Evolutionary conservation across 2,329 filamentous ascomycete species (phyloP).

Genomic region (Lachnellula hyalina): DNA sequence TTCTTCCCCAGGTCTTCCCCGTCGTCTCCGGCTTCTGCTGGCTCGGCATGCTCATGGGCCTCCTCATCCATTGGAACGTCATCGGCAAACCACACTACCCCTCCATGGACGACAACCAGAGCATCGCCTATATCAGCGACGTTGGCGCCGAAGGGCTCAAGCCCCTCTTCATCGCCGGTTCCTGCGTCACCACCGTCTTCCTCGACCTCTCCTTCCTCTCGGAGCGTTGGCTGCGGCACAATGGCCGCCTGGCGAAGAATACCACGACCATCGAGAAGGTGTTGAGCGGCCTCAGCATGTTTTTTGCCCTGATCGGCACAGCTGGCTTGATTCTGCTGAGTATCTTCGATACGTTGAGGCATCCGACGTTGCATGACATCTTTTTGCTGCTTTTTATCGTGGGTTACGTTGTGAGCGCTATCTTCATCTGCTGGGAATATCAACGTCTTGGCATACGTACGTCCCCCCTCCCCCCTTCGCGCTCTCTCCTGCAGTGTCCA

Average conservation of each 20-base stretch:
- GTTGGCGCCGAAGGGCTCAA: constrained; percentile 59
- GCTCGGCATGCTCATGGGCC: constrained; percentile 26
- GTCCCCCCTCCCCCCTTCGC: constrained; percentile 26
- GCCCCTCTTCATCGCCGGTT: constrained; percentile 73
- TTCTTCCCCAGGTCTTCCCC: constrained; percentile 50
- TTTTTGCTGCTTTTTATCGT: constrained; percentile 80
- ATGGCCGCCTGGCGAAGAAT: constrained; percentile 73
- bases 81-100: constrained; percentile 49
- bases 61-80: constrained; percentile 50
- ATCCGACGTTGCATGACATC: constrained; percentile 63
- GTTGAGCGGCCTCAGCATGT: constrained; percentile 55
- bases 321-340: constrained; percentile 75
- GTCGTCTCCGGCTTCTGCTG: constrained; percentile 56
- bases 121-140: constrained; percentile 69
- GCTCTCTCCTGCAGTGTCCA: background rate
- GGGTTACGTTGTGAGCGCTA: constrained; percentile 78
- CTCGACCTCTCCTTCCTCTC: constrained; percentile 76
- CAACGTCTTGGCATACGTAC: constrained; percentile 71
- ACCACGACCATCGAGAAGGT: constrained; percentile 56
- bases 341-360: constrained; percentile 75
- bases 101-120: constrained; percentile 53
- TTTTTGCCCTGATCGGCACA: constrained; percentile 69
- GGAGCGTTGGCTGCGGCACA: constrained; percentile 82
- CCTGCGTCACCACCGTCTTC: constrained; percentile 65
- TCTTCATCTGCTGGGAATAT: constrained; percentile 89